A percentile compares a stretch with the other conserved stretches of the same genome.
Conservation (phyloP, 805 yeast genomes). For the Ogataea dorogensis region DNA sequence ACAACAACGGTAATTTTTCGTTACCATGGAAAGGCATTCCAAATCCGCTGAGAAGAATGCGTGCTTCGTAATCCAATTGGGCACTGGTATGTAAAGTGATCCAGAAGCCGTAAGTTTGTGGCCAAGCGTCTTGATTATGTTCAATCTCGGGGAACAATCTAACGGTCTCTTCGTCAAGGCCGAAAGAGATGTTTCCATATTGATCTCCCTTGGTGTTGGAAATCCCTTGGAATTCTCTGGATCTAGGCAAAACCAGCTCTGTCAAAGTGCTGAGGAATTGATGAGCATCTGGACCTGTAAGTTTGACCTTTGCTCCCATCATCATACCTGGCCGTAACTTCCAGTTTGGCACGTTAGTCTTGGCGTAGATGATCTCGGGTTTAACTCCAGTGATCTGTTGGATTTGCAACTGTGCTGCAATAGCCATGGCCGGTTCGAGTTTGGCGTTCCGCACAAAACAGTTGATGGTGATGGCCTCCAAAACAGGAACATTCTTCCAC, state of each 20-base stretch:
- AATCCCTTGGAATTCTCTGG: conserved; percentile 83
- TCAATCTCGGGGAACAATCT: conserved; percentile 92
- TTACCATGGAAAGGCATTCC: conserved; percentile 75
- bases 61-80: conserved; percentile 85
- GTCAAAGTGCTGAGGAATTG: conserved; percentile 85
- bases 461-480: conserved; percentile 67
- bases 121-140: conserved; percentile 85
- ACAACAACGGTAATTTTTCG: conserved; percentile 40
- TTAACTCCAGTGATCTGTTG: conserved; percentile 94
- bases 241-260: conserved; percentile 90
- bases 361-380: conserved; percentile 70
- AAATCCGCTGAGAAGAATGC: conserved; percentile 74
- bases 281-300: conserved; percentile 77
- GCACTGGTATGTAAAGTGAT: conserved; percentile 85
- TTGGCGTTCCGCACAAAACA: conserved; percentile 74
- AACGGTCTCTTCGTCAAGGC: conserved; percentile 73
- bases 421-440: conserved; percentile 66
- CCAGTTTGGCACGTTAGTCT: conserved; percentile 82
- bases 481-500: conserved; percentile 68
- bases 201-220: conserved; percentile 76
- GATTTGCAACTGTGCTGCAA: conserved; percentile 73
- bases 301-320: conserved; percentile 83
- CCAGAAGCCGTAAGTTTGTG: conserved; percentile 81
- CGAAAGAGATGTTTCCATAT: conserved; percentile 83
- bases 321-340: conserved; percentile 81